These are phyloP conservation scores for Ogataea allantospora DNA, from an alignment of 805 yeast genomes.

Conservation along the genomic window DNA sequence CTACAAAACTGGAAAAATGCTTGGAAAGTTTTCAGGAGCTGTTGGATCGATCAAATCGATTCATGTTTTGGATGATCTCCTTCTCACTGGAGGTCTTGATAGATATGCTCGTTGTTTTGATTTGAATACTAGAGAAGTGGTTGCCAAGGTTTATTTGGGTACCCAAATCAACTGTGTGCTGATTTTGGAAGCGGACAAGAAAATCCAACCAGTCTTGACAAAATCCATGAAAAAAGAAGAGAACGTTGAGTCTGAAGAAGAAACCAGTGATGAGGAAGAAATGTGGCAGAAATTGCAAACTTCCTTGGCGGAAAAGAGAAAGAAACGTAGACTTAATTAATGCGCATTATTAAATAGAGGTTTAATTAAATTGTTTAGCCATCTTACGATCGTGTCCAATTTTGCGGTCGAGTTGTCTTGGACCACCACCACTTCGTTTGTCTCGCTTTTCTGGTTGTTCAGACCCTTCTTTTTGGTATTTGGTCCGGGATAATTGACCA, in stretches of 20 bases:
- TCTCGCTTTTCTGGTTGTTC: constrained; percentile 17
- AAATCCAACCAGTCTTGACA: constrained; percentile 29
- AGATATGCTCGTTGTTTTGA: constrained; percentile 81
- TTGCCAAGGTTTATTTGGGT: constrained; percentile 75
- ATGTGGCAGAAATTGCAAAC: constrained; percentile 33
- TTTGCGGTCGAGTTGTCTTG: constrained; percentile 67
- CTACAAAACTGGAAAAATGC: constrained; percentile 46
- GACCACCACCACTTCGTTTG: constrained; percentile 48
- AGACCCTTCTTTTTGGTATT: constrained; percentile 9
- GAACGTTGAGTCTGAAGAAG: constrained; percentile 28
- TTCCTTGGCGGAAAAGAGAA: constrained; percentile 26
- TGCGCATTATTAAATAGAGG: constrained; percentile 5
- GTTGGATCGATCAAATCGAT: constrained; percentile 63
- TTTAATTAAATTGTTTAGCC: constrained; percentile 21
- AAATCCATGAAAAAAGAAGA: constrained; percentile 38
- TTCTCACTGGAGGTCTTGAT: constrained; percentile 84
- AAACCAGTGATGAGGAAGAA: constrained; percentile 33
- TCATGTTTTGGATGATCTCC: constrained; percentile 35
- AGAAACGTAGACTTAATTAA: constrained; percentile 26
- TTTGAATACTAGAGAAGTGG: constrained; percentile 50
- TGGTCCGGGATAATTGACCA: constrained; percentile 11
- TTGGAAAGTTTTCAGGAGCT: constrained; percentile 76
- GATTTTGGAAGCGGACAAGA: constrained; percentile 47
- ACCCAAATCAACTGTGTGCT: constrained; percentile 59
- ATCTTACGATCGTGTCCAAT: constrained; percentile 58